phyloP scores from a whole-genome alignment of 2,329 filamentous ascomycete genomes.

The Talaromyces sp. region DNA sequence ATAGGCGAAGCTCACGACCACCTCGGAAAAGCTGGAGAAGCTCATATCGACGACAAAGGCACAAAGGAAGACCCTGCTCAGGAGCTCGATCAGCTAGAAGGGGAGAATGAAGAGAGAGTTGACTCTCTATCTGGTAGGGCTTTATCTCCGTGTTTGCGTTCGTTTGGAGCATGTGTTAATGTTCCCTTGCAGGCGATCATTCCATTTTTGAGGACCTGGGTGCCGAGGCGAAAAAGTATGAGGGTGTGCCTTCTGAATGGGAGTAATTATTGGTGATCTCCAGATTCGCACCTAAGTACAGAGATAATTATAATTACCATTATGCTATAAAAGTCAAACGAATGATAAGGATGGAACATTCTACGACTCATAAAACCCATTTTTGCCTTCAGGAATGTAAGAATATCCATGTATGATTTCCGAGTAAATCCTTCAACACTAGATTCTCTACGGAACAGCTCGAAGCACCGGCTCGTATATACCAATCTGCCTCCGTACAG shows the following conservation, averaged over 20 bases:
- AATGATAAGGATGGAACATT: not conserved
- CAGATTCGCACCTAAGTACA: too few relatives aligned
- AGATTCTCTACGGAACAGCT: too few relatives aligned
- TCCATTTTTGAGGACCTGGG: constrained; percentile 58
- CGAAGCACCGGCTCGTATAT: too few relatives aligned
- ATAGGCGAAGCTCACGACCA: constrained; percentile 56
- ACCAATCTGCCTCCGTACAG: not conserved
- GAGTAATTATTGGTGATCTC: constrained; percentile 23
- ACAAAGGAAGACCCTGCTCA: constrained; percentile 63
- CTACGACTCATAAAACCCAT: not conserved
- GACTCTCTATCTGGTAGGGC: constrained; percentile 52
- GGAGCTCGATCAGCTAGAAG: constrained; percentile 69
- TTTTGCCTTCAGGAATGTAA: not conserved
- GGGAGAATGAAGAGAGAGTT: constrained; percentile 68
- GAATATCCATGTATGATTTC: too few relatives aligned
- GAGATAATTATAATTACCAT: not conserved
- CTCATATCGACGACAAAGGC: constrained; percentile 45
- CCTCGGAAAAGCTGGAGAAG: constrained; percentile 34
- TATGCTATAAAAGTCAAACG: not conserved
- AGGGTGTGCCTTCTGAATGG: constrained; percentile 61
- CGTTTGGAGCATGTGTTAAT: not conserved
- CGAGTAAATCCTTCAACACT: too few relatives aligned
- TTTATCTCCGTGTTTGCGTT: not conserved
- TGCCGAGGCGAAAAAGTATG: constrained; percentile 61
- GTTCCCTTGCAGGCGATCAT: constrained; percentile 49